Base-by-base conservation (phyloP, 2,329 filamentous ascomycete genomes). In the Simplicillium aogashimaense region DNA sequence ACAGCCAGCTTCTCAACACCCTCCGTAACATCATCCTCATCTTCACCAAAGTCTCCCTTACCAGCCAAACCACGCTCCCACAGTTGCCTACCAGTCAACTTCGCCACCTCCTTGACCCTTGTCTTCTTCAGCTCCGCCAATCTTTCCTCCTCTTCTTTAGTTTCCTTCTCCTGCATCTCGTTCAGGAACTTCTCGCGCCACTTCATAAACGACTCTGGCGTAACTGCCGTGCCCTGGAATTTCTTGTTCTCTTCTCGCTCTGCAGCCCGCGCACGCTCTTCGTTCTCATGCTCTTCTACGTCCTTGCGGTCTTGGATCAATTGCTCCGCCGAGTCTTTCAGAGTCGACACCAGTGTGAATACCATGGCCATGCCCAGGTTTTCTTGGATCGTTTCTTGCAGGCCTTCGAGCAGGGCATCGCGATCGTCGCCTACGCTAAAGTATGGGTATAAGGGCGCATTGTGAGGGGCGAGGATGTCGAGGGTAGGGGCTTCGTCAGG, bases 341-440 rank as follows among this genome's bases (percentile, higher is more conserved):
- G 66, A 0, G 83, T 78, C 12, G 84, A 86, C 40, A 94, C 83
- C 17, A 98, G 68, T 0, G 90, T 87, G 63, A 97, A 98, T 2
- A 98, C 69, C 92, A 98, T 98, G 41, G 88, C 86, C 83, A 97
- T 97, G 46, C 92, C 92, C 44, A 97, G 65, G 51, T 89, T 97
- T 61, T 98, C 92, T 58, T 92, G 81, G 29, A 95, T 83, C 1
- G 82, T 85, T 13, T 83, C 78, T 31, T 78, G 62, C 11, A 97
- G 69, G 2, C 76, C 74, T 38, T 79, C 70, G 13, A 97, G 74
- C 12, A 98, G 76, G 39, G 65, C 63, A 14, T 77, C 70, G 57
- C 86, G 87, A 69, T 98, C 92, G 37, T 83, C 78, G 52, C 82
- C 74, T 36, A 97, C 71, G 56, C 82, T 84, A 60, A 98, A 81